These are phyloP conservation scores for Leersia perrieri DNA, from an alignment of 176 grass and related monocot genomes.

Conservation along the genomic window DNA sequence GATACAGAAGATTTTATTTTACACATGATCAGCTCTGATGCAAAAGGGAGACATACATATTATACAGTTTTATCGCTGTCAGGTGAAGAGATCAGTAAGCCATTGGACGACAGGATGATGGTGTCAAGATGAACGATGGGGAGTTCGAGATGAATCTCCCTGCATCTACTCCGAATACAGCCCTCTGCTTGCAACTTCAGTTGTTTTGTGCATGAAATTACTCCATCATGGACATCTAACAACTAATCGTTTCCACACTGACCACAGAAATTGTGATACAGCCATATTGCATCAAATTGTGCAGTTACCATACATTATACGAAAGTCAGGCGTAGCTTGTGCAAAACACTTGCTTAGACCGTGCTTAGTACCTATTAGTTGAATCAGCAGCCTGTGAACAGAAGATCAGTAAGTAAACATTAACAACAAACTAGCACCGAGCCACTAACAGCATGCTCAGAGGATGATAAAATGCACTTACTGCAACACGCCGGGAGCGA, in stretches of 20 bases:
- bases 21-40: neutral
- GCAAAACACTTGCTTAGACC: neutral
- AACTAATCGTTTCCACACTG: slow-evolving; percentile 17
- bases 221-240: neutral
- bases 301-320: neutral
- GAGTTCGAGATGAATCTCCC: slow-evolving; percentile 12
- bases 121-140: neutral
- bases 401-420: neutral
- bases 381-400: neutral
- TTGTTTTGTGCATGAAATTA: neutral
- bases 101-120: neutral
- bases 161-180: neutral
- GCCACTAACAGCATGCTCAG: neutral
- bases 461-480: slow-evolving; percentile 33
- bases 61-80: slow-evolving; percentile 16
- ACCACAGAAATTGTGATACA: neutral
- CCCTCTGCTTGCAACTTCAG: slow-evolving; percentile 9
- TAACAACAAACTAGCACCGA: no score
- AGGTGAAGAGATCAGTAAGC: neutral
- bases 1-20: neutral
- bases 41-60: neutral
- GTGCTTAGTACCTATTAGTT: neutral
- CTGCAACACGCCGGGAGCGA: slow-evolving; percentile 40
- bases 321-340: neutral
- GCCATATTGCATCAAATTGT: neutral